These are phyloP conservation scores for Leucocoprinus sp. DNA, from an alignment of 768 basidiomycete species.

Conservation along the genomic window DNA sequence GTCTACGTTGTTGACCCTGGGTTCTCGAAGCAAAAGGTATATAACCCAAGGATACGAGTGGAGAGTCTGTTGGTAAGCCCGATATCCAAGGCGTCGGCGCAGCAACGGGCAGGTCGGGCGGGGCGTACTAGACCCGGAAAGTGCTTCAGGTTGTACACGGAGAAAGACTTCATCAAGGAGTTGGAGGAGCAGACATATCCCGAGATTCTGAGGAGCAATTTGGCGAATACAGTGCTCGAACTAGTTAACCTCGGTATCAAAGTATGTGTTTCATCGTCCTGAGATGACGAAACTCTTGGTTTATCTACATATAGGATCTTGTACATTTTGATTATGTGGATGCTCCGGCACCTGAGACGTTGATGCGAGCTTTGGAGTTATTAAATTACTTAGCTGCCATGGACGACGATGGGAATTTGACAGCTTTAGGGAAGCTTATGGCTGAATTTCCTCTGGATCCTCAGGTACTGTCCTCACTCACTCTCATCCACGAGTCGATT, in stretches of 20 bases:
- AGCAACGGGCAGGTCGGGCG: conserved; percentile 93
- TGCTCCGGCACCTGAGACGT: conserved; percentile 89
- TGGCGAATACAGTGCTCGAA: conserved; percentile 90
- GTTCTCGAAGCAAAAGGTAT: conserved; percentile 97
- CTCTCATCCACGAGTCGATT: not conserved
- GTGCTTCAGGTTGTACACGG: conserved; percentile 94
- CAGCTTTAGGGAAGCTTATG: conserved; percentile 83
- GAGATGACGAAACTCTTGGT: not conserved
- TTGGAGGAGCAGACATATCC: conserved; percentile 97
- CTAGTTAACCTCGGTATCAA: conserved; percentile 91
- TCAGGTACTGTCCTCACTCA: conserved; percentile 42
- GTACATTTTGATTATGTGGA: conserved; percentile 87
- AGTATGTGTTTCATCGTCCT: conserved; percentile 26
- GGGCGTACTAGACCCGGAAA: conserved; percentile 95
- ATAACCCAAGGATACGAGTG: conserved; percentile 95
- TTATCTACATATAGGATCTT: conserved; percentile 49
- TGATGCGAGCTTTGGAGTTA: conserved; percentile 94
- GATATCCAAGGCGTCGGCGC: conserved; percentile 94
- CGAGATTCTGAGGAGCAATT: conserved; percentile 88
- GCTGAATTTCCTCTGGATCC: conserved; percentile 99
- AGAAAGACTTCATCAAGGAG: conserved; percentile 94
- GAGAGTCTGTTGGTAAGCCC: conserved; percentile 90
- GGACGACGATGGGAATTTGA: conserved; percentile 91
- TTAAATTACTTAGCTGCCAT: conserved; percentile 88
- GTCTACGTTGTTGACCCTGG: conserved; percentile 99